Percentiles rank a stretch among this genome's conserved stretches.
Conservation (phyloP, 2,329 filamentous ascomycete species). For the Penicillium rolfsii region DNA sequence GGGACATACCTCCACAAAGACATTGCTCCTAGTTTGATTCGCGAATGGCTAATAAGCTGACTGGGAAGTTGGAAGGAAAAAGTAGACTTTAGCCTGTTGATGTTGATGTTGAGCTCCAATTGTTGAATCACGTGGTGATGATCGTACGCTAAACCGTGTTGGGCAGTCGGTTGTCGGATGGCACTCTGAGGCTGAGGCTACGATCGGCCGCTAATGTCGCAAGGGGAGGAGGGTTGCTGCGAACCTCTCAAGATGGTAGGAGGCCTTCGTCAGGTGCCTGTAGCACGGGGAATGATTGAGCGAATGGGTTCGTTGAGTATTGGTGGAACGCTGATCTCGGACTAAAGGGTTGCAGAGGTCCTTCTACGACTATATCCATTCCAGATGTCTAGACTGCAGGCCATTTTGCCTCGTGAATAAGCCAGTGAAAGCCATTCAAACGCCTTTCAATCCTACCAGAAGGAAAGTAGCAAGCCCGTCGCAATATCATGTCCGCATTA, state of each 20-base stretch:
- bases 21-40: conserved; percentile 29
- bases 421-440: too few species aligned
- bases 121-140: conserved; percentile 9
- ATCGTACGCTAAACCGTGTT: neutral
- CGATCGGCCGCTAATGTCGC: neutral
- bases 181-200: neutral
- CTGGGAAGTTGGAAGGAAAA: too few species aligned
- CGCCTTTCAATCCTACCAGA: neutral
- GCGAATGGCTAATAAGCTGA: neutral
- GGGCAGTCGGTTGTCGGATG: neutral
- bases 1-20: conserved; percentile 44
- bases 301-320: neutral
- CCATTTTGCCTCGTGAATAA: too few species aligned
- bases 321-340: conserved; percentile 24
- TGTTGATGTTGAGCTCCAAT: neutral
- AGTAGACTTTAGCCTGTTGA: too few species aligned
- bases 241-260: neutral
- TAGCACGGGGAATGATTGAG: conserved; percentile 17
- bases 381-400: too few species aligned
- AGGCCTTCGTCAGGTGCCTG: conserved; percentile 14
- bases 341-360: conserved; percentile 6
- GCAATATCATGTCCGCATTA: conserved; percentile 23
- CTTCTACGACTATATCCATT: conserved; percentile 1
- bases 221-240: neutral
- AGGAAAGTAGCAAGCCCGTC: conserved; percentile 1